phyloP scores from a whole-genome alignment of 2,329 filamentous ascomycete genomes.

The Aspergillus quadrilineatus region DNA sequence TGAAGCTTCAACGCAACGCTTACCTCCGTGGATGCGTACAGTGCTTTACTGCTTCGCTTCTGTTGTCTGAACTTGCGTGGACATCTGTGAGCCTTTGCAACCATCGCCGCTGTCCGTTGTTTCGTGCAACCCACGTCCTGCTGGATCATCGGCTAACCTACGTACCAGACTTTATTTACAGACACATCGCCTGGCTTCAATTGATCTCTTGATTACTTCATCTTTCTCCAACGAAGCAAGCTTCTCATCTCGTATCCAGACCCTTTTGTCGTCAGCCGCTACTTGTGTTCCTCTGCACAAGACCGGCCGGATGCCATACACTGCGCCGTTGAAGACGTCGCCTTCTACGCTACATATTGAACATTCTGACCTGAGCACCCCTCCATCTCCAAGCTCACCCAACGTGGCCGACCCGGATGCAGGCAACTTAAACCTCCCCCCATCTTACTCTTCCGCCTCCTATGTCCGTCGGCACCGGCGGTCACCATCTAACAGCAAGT shows the following conservation, averaged over 20 bases:
- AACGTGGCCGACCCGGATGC: conserved; percentile 17
- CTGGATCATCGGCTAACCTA: conserved; percentile 12
- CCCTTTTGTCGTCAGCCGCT: conserved; percentile 10
- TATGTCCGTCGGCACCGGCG: conserved; percentile 63
- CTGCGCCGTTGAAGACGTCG: conserved; percentile 54
- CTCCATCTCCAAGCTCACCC: conserved; percentile 23
- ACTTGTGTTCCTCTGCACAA: conserved; percentile 33
- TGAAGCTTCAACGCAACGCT: neutral
- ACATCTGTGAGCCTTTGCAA: conserved; percentile 2
- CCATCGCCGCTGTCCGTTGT: conserved; percentile 2
- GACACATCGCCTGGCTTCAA: conserved; percentile 4
- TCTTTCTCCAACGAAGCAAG: neutral
- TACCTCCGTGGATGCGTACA: neutral
- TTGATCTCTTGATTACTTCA: conserved; percentile 6
- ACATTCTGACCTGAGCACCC: conserved; percentile 46
- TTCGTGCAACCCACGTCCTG: conserved; percentile 4
- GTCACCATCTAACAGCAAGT: conserved; percentile 52
- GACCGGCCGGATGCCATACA: conserved; percentile 52
- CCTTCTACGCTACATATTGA: conserved; percentile 55
- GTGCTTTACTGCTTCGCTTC: conserved; percentile 3
- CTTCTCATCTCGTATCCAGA: neutral
- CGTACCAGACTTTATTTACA: conserved; percentile 15
- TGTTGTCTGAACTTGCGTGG: conserved; percentile 5
- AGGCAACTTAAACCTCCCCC: conserved; percentile 51
- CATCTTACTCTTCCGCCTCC: conserved; percentile 58